A percentile compares a stretch with the other conserved stretches of the same genome.
phyloP scores from a whole-genome alignment of 2,329 filamentous ascomycete genomes.

The Pyricularia sp. region DNA sequence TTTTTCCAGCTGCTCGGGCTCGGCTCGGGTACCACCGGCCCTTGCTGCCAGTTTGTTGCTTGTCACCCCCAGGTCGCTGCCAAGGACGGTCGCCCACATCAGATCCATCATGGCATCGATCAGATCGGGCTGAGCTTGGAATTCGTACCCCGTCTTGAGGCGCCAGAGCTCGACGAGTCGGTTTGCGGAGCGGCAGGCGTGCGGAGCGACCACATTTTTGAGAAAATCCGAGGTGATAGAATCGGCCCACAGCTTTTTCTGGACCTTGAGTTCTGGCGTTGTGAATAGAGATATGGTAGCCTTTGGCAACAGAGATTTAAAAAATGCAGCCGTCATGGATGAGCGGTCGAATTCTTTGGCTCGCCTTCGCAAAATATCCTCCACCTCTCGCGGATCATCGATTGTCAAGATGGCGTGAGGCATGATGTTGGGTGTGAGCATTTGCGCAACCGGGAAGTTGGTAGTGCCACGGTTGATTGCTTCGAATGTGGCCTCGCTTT shows the following conservation, averaged over 20 bases:
- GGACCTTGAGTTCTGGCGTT: conserved; percentile 16
- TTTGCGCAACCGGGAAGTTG: conserved; percentile 14
- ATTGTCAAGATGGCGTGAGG: conserved; percentile 13
- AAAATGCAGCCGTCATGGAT: conserved; percentile 12
- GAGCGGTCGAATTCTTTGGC: conserved; percentile 22
- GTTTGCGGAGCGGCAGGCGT: conserved; percentile 13
- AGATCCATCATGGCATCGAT: conserved; percentile 23
- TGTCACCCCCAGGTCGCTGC: conserved; percentile 21
- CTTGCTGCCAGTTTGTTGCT: conserved; percentile 8
- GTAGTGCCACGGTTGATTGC: background rate
- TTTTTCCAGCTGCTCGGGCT: background rate
- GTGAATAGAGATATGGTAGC: conserved; percentile 17
- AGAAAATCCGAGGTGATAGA: conserved; percentile 21
- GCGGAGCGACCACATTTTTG: conserved; percentile 16
- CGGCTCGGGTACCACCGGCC: background rate
- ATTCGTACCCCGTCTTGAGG: conserved; percentile 16
- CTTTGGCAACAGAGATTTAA: conserved; percentile 17
- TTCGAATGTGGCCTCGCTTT: background rate
- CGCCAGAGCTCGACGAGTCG: conserved; percentile 20
- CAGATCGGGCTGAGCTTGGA: conserved; percentile 23
- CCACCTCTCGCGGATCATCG: conserved; percentile 17
- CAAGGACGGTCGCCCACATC: conserved; percentile 27
- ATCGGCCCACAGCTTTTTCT: conserved; percentile 19
- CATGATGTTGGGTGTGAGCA: conserved; percentile 13
- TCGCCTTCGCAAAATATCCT: conserved; percentile 20